Evolutionary conservation across 139 green algal species (phyloP), one percentile per base, ranked within the genome.

Genomic region (Closterium sp.): DNA sequence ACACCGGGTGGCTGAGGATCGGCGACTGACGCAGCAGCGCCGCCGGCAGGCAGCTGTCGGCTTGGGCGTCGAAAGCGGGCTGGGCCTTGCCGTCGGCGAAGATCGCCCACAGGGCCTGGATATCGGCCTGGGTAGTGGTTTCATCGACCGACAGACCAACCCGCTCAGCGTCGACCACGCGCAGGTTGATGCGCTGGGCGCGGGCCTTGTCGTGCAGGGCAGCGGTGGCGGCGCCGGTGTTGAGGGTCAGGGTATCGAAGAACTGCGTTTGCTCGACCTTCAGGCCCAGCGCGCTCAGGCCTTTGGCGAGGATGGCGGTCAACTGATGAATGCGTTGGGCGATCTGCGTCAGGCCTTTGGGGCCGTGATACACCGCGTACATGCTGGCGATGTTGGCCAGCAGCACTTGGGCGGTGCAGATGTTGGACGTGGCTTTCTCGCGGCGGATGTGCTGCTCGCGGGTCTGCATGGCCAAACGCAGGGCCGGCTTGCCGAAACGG

Each of bases 391-490:
- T 99, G 96, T 99, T 99, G 88, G 98, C 98, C 90, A 99, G 95
- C 86, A 99, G 96, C 98, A 35, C 90, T 90, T 96, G 94, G 30
- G 98, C 98, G 3, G 98, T 99, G 95, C 98, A 99, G 95, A 99
- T 99, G 96, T 99, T 99, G 94, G 96, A 98, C 69, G 98, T 99
- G 64, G 98, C 98, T 96, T 99, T 99, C 96, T 99, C 98, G 28
- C 98, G 95, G 88, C 98, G 95, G 95, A 99, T 99, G 96, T 99
- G 98, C 96, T 99, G 98, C 96, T 99, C 98, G 28, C 98, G 95
- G 34, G 98, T 99, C 96, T 99, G 97, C 98, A 99, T 99, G 43
- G 98, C 98, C 98, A 99, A 99, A 92, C 98, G 97, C 93, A 99
- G 95, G 19, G 97, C 97, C 35, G 96, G 97, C 89, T 96, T 95